Base-by-base conservation (phyloP, 1,284 basidiomycete genomes). In the Microbotryomycetes sp. region DNA sequence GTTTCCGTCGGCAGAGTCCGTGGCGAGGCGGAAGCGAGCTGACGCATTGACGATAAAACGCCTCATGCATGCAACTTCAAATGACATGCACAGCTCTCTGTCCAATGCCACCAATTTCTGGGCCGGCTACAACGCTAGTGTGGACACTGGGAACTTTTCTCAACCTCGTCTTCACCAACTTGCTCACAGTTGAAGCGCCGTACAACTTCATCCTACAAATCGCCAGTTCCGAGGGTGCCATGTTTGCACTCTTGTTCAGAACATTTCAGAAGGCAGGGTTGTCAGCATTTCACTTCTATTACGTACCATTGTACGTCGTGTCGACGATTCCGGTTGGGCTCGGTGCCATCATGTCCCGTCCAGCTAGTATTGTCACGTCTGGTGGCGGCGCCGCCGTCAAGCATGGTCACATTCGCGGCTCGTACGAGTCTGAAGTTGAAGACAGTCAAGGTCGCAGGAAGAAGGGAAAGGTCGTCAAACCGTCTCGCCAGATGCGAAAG, bases 191-290 rank as follows among this genome's bases (percentile, higher is more conserved):
- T 6, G 62, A 64, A 51, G 58, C 62, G 32, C 63, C 59, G 14
- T 64, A 52, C 63, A 64, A 64, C 48, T 26, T 64, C 12, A 32
- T 54, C 7, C 49, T 55, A 6, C 59, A 62, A 36, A 19, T 65
- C 1, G 52, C 61, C 25, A 54, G 36, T 1, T 58, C 63, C 0
- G 63, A 65, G 28, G 56, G 49, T 4, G 60, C 63, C 6, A n/a
- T 42, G 4, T 46, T 42, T 16, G 63, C 49, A 7, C 19, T 59
- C 6, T 6, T 54, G 16, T 46, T 56, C 15, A 56, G 60, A 0
- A n/a, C 48, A 16, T 9, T 56, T 23, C 42, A 56, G 26, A 5
- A 12, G 15, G 22, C 56, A 5, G 47, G 29, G 45, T 32, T 60
- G 14, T 49, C 54, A 4, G 30, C 22, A 14, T 58, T 64, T 31